phyloP scores from a whole-genome alignment of 2,329 filamentous ascomycete genomes.

The Pezizomycotina sp. region DNA sequence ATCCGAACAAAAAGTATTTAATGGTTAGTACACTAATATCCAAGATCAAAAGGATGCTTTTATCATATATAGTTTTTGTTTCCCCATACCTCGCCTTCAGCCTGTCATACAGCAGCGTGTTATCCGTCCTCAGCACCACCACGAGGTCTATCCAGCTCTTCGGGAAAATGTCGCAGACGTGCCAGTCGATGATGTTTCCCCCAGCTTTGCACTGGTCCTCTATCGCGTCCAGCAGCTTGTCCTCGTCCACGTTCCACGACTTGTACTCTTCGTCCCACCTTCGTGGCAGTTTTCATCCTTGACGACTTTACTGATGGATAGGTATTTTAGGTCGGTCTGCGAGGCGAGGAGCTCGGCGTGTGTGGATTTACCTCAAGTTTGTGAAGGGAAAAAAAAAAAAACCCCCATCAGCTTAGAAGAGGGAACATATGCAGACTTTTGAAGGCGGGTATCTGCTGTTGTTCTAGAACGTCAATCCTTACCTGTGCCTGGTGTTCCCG shows the following conservation, averaged over 20 bases:
- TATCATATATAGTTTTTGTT: background rate
- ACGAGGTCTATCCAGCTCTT: conserved; percentile 89
- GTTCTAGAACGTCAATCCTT: conserved; percentile 5
- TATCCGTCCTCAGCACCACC: conserved; percentile 72
- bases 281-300: conserved; percentile 80
- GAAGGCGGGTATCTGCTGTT: no score
- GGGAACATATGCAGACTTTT: no score
- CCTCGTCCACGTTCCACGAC: conserved; percentile 89
- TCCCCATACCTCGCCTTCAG: conserved; percentile 48
- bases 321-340: conserved; percentile 53
- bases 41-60: background rate
- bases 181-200: conserved; percentile 90
- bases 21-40: background rate
- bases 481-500: conserved; percentile 79
- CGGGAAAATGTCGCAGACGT: conserved; percentile 90
- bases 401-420: no score
- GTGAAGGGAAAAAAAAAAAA: background rate
- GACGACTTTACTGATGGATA: conserved; percentile 79
- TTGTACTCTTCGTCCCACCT: conserved; percentile 72
- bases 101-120: conserved; percentile 67
- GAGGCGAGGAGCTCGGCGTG: conserved; percentile 70
- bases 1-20: background rate
- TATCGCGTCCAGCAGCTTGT: conserved; percentile 82
- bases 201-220: conserved; percentile 64
- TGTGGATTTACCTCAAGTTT: conserved; percentile 55